Base-by-base conservation (phyloP, 495 filamentous ascomycete species). In the Aspergillus coremiiformis region DNA sequence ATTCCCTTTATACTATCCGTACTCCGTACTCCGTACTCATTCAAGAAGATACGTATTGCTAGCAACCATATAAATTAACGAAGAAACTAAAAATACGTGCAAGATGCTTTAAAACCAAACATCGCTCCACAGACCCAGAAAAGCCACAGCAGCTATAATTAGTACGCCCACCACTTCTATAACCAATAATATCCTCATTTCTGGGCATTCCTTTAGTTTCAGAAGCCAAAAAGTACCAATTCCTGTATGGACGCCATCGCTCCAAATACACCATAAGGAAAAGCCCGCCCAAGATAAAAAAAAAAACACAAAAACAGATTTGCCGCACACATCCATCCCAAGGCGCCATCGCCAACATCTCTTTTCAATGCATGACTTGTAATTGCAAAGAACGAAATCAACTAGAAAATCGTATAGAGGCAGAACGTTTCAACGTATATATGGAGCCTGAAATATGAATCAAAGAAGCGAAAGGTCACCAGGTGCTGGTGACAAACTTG, bases 371-470 rank as follows among this genome's bases (percentile, higher is more conserved):
- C 26, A 51, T 20, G 29, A 49, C 41, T n/a, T 26, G 14, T 22
- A 37, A 17, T 37, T 30, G 2, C 24, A 33, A 39, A 47, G 46
- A 42, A 39, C 7, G 46, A 41, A 41, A 10, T 35, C 32, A 21
- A 41, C 37, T 41, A 41, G 37, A 41, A 41, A 41, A 20, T 9
- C 17, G 21, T 41, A 20, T 10, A 19, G 9, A 41, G 37, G 37
- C 37, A 39, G 14, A 32, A 47, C 15, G 30, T 47, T 23, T 39
- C 49, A 32, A 47, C 15, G 30, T 47, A 29, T 39, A 52, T 56
- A 60, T 60, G 44, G 47, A 53, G 39, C 47, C 56, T 39, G 45
- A 53, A 59, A 45, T 45, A 35, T 46, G 41, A 39, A 53, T 51
- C 20, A 53, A 26, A 51, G 37, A 49, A 47, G 15, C 33, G 50